A percentile compares a stretch with the other conserved stretches of the same genome.
Evolutionary conservation across 1,284 basidiomycete species (phyloP).

Genomic region (Leccinum cinnamomeum): DNA sequence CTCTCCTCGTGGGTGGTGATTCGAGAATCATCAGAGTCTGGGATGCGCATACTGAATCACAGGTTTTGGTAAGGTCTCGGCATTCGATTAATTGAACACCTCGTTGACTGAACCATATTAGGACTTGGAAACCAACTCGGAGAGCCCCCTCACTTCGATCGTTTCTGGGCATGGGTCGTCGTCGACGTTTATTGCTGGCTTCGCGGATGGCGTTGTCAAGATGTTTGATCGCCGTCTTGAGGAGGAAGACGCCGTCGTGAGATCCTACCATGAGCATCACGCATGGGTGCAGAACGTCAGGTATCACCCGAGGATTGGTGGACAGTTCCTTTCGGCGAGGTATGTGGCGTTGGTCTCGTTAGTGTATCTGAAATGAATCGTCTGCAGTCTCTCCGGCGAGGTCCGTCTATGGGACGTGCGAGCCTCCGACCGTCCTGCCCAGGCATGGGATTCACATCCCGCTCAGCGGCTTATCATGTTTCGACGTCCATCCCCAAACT

Average conservation of each 20-base stretch:
- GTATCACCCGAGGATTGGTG: constrained; percentile 73
- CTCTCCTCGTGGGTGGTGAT: constrained; percentile 88
- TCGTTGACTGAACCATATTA: constrained; percentile 31
- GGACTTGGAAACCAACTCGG: constrained; percentile 88
- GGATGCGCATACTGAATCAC: constrained; percentile 93
- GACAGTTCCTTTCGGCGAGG: constrained; percentile 90
- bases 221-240: constrained; percentile 90
- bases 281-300: constrained; percentile 93
- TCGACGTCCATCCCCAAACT: constrained; percentile 86
- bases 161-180: constrained; percentile 77
- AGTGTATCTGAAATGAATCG: not conserved
- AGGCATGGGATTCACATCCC: constrained; percentile 68
- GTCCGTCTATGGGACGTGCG: constrained; percentile 94
- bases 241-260: constrained; percentile 82
- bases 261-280: constrained; percentile 80
- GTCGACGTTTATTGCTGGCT: constrained; percentile 86
- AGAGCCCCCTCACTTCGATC: constrained; percentile 87
- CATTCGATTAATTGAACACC: not conserved
- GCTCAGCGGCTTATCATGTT: constrained; percentile 70
- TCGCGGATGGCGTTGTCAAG: constrained; percentile 90
- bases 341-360: constrained; percentile 36
- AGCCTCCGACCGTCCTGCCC: constrained; percentile 58
- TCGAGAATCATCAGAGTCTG: constrained; percentile 88
- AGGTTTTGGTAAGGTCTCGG: constrained; percentile 61
- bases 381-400: constrained; percentile 80